Conservation (phyloP, 495 filamentous ascomycete genomes). For the Talaromyces ruber region DNA sequence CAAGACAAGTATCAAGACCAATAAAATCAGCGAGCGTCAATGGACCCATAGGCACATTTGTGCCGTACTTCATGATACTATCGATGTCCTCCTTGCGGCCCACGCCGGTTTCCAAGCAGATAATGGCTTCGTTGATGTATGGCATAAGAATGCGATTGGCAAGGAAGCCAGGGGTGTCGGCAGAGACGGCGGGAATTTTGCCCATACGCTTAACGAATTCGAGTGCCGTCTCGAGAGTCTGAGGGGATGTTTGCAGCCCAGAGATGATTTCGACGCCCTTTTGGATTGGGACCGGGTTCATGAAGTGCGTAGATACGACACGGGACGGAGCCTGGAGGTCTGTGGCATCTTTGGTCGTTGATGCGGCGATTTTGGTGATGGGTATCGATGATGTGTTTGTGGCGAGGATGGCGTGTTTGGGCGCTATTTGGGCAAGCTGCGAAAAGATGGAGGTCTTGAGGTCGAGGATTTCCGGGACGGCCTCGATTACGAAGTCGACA, state of each 20-base stretch:
- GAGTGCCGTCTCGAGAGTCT: conserved; percentile 75
- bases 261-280: conserved; percentile 97
- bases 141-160: conserved; percentile 98
- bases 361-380: conserved; percentile 89
- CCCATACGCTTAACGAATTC: conserved; percentile 86
- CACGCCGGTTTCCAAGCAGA: conserved; percentile 90
- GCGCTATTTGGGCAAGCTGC: conserved; percentile 71
- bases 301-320: conserved; percentile 95
- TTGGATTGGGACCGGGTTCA: conserved; percentile 97
- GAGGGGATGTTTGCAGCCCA: conserved; percentile 79
- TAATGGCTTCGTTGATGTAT: conserved; percentile 97
- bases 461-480: conserved; percentile 83
- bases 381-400: conserved; percentile 98
- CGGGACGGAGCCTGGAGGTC: conserved; percentile 76
- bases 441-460: conserved; percentile 87
- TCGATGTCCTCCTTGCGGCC: conserved; percentile 87
- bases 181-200: conserved; percentile 79
- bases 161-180: conserved; percentile 88
- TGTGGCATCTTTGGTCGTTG: conserved; percentile 65
- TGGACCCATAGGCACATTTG: conserved; percentile 97
- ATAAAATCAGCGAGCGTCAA: conserved; percentile 94
- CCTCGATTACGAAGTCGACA: conserved; percentile 97
- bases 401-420: conserved; percentile 82
- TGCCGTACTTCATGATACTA: conserved; percentile 97
- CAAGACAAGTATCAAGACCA: conserved; percentile 89